These are phyloP conservation scores for Leishmania lainsoni DNA, from an alignment of 208 protist genomes.

Conservation along the genomic window DNA sequence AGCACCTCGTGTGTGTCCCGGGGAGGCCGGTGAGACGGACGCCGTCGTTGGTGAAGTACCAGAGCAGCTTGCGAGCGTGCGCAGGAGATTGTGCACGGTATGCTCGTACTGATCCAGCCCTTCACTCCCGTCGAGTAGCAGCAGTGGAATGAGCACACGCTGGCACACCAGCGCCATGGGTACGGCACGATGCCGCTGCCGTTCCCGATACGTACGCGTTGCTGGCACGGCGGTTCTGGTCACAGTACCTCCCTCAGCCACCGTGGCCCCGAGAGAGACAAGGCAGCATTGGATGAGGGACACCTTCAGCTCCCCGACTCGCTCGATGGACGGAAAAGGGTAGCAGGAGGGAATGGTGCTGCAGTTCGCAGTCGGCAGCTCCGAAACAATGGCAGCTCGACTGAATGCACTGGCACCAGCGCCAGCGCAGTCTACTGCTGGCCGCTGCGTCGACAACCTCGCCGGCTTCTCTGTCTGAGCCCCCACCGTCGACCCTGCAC, in stretches of 20 bases:
- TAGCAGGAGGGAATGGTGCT: constrained; percentile 25
- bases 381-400: not conserved
- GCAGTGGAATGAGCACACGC: constrained; percentile 74
- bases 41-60: not conserved
- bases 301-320: constrained; percentile 13
- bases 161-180: constrained; percentile 58
- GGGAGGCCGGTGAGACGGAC: not conserved
- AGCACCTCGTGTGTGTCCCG: not conserved
- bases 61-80: constrained; percentile 19
- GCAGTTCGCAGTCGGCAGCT: not conserved
- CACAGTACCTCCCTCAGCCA: not conserved
- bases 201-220: not conserved
- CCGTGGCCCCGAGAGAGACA: constrained; percentile 7
- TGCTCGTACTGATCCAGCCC: constrained; percentile 32
- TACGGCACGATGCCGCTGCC: constrained; percentile 10
- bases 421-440: not conserved
- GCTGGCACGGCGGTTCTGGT: not conserved
- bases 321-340: constrained; percentile 19
- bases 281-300: constrained; percentile 25
- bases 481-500: not conserved
- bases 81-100: constrained; percentile 32
- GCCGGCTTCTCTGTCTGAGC: constrained; percentile 1
- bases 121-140: constrained; percentile 44
- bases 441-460: constrained; percentile 22
- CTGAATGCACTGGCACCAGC: not conserved